Evolutionary conservation across 768 basidiomycete species (phyloP).

Genomic region (Pleurotus giganteus): DNA sequence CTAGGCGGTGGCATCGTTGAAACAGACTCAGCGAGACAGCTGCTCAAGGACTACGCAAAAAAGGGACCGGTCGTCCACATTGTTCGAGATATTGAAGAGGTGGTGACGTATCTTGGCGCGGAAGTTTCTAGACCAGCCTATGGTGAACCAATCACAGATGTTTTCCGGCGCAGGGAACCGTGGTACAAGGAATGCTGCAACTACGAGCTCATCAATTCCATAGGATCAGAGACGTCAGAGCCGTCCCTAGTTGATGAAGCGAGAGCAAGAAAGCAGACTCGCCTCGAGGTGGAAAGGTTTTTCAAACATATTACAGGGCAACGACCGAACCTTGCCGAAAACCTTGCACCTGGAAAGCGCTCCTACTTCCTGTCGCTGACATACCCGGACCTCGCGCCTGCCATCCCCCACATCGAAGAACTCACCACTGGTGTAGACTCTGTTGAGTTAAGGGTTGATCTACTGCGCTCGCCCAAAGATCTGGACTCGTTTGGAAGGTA

Average conservation of each 20-base stretch:
- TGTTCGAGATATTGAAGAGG: slow-evolving; percentile 74
- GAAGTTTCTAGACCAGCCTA: slow-evolving; percentile 85
- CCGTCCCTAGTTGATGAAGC: slow-evolving; percentile 2
- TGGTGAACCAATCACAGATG: slow-evolving; percentile 81
- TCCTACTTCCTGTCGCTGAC: slow-evolving; percentile 94
- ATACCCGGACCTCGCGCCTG: slow-evolving; percentile 80
- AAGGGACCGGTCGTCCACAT: slow-evolving; percentile 78
- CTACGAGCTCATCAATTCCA: slow-evolving; percentile 82
- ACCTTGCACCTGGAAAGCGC: slow-evolving; percentile 51
- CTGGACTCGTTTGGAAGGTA: slow-evolving; percentile 44
- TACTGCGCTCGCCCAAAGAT: slow-evolving; percentile 58
- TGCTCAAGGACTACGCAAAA: slow-evolving; percentile 64
- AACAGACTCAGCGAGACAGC: slow-evolving; percentile 66
- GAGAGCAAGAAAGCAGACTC: slow-evolving; percentile 31
- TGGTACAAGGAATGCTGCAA: slow-evolving; percentile 85
- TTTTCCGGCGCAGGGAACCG: slow-evolving; percentile 78
- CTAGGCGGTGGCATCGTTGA: slow-evolving; percentile 96
- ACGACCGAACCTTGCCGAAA: slow-evolving; percentile 59
- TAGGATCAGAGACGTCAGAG: slow-evolving; percentile 29
- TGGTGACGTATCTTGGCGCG: slow-evolving; percentile 74
- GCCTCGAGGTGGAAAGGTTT: slow-evolving; percentile 74
- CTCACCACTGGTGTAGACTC: slow-evolving; percentile 86
- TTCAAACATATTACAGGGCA: slow-evolving; percentile 85
- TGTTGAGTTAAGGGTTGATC: slow-evolving; percentile 90
- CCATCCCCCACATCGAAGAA: slow-evolving; percentile 65